Conservation (phyloP, 345 rosid genomes). For the Zanthoxylum bungeanum region DNA sequence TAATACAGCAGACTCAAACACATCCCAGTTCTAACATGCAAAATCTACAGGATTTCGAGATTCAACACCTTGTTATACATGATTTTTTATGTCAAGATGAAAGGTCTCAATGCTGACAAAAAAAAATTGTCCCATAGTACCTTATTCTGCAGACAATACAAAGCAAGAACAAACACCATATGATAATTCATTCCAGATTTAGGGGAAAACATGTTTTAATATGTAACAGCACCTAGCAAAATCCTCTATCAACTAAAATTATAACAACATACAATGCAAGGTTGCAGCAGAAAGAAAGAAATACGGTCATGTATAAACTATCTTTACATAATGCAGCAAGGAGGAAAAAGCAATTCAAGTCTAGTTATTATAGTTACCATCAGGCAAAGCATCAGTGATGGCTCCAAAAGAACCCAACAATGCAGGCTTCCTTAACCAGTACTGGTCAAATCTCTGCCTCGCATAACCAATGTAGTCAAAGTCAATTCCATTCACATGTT, state of each 20-base stretch:
- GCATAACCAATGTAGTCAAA: conserved; percentile 67
- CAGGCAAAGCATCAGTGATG: neutral
- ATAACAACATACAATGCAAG: neutral
- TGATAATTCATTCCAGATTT: neutral
- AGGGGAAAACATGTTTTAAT: neutral
- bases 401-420: conserved; percentile 31
- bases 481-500: conserved; percentile 57
- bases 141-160: neutral
- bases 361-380: conserved; percentile 9
- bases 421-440: conserved; percentile 41
- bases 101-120: neutral
- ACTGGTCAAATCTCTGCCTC: conserved; percentile 56
- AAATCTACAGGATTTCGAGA: neutral
- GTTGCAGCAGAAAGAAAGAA: neutral
- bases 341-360: neutral
- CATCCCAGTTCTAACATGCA: neutral
- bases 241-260: neutral
- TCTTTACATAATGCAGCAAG: neutral
- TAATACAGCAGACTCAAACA: neutral
- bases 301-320: neutral
- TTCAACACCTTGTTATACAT: neutral
- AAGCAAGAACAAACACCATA: neutral
- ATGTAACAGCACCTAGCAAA: neutral
- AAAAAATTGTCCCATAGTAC: neutral
- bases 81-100: neutral